Evolutionary conservation across 2,329 filamentous ascomycete genomes (phyloP), one percentile per base, ranked within the genome.

Genomic region (Reticulascus tulasneorum): DNA sequence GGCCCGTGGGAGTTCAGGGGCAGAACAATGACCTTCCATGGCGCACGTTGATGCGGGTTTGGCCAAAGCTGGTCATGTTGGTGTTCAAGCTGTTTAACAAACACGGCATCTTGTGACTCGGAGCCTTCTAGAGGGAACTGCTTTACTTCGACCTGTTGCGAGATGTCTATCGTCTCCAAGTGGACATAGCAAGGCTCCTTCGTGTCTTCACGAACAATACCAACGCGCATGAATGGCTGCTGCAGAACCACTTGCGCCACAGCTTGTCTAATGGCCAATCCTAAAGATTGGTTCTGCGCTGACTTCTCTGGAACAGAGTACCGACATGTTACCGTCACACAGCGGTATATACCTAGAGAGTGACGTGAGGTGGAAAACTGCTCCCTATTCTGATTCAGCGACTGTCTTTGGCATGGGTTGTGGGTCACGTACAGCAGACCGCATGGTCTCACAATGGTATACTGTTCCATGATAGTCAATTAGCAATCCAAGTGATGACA

Each of bases 151-250:
- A 75, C 52, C 35, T 73, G 66, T 11, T 65, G 47, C 2, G 49
- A 40, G 4, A 78, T 53, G 32, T 73, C 54, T 25, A 78, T 56
- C 15, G 55, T 46, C 0, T 59, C 47, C 7, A 75, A 42, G 29
- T 62, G 59, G 7, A 67, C 61, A 47, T 71, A 78, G 20, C 47
- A 52, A 0, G 75, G 62, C 4, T 51, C 38, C 23, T 55, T 57
- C n/a, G 61, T 64, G 23, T 69, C 59, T 30, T 76, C 63, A 25
- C 54, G 59, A 3, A 53, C 48, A 40, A 79, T 70, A 9, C 69
- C 72, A 21, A 71, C 65, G 11, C 67, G 63, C 27, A 79, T 59
- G 40, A 66, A 62, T 3, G 67, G 62, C 35, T 75, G 66, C n/a
- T 53, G 53, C 11, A 58, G 47, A 11, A 74, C 49, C 15, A 75